Evolutionary conservation across 192 early-diverging fungal species (phyloP).

Genomic region (Chytriomyces sp.): DNA sequence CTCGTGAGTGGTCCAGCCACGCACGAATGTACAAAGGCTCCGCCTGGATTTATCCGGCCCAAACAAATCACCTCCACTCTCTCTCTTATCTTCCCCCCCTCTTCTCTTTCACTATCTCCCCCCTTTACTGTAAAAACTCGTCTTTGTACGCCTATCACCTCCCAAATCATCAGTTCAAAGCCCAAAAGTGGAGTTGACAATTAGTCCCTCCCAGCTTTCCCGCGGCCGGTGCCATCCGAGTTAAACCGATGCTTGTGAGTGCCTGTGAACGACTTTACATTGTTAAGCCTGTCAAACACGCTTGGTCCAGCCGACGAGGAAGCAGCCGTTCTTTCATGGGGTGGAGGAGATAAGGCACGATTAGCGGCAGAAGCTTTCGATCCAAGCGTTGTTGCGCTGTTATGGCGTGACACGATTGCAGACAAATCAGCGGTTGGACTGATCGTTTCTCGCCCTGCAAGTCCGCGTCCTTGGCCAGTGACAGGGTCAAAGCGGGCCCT

Average conservation of each 20-base stretch:
- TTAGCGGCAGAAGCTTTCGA: neutral
- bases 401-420: slow-evolving; percentile 32
- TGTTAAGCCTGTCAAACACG: slow-evolving; percentile 33
- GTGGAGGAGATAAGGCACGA: neutral
- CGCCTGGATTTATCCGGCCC: no score
- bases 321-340: neutral
- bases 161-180: no score
- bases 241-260: slow-evolving; percentile 50
- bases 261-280: slow-evolving; percentile 25
- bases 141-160: no score
- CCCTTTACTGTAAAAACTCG: no score
- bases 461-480: slow-evolving; percentile 23
- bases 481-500: slow-evolving; percentile 54
- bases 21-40: no score
- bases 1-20: no score
- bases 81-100: no score
- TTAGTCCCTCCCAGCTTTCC: slow-evolving; percentile 53
- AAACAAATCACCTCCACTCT: no score
- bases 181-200: neutral
- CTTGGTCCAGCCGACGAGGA: neutral
- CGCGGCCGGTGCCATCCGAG: slow-evolving; percentile 51
- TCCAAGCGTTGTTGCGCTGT: slow-evolving; percentile 24
- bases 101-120: no score
- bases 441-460: slow-evolving; percentile 24
- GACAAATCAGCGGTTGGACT: slow-evolving; percentile 25